Evolutionary conservation across 441 rosid genomes (phyloP).

Genomic region (Erodium texanum): DNA sequence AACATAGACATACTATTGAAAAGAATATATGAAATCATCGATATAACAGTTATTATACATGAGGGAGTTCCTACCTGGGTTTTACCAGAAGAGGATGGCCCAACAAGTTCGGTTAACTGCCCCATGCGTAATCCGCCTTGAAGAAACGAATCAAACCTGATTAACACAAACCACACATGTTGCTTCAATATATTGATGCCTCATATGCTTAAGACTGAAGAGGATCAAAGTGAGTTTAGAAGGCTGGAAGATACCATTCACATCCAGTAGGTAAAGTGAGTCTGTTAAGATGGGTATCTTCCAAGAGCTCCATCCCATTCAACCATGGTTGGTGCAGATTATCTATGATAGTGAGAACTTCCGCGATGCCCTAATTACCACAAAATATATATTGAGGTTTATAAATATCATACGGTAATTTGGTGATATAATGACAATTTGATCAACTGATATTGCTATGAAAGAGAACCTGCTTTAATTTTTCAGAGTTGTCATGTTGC

Average conservation of each 20-base stretch:
- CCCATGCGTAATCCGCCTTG: conserved; percentile 61
- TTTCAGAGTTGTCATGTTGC: conserved; percentile 25
- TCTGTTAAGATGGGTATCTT: conserved; percentile 40
- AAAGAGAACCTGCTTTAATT: conserved; percentile 39
- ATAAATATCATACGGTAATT: background rate
- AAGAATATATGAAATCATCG: background rate
- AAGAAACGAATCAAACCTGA: conserved; percentile 63
- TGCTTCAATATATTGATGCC: background rate
- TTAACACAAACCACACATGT: conserved; percentile 9
- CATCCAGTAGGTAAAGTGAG: conserved; percentile 49
- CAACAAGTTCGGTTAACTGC: conserved; percentile 66
- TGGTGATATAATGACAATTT: background rate
- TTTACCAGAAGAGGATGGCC: conserved; percentile 84
- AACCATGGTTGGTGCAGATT: conserved; percentile 41
- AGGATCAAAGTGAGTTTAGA: background rate
- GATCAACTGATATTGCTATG: background rate
- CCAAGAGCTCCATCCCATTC: conserved; percentile 52
- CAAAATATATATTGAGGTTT: background rate
- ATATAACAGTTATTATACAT: background rate
- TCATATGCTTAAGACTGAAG: background rate
- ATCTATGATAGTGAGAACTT: conserved; percentile 40
- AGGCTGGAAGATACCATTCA: conserved; percentile 31
- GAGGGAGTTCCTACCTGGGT: conserved; percentile 47
- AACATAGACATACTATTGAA: background rate
- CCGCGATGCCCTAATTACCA: conserved; percentile 36